Evolutionary conservation across 257 asterid genomes (phyloP).

Genomic region (Hygrophila difformis): DNA sequence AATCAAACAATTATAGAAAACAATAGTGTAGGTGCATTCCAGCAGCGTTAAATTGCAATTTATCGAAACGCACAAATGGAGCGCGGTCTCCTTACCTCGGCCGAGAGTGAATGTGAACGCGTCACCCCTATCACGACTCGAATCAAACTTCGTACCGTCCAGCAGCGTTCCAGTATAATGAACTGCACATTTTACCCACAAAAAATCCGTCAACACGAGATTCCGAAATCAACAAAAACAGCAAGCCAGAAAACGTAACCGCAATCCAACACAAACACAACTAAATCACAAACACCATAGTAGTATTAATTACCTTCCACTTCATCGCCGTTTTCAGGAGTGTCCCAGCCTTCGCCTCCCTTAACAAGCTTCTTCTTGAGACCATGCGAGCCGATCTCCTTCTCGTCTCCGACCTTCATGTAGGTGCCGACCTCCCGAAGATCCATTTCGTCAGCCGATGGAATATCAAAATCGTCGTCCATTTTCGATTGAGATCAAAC

Average conservation of each 20-base stretch:
- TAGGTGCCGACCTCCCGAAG: background rate
- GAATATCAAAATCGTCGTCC: slow-evolving; percentile 20
- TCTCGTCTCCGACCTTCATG: slow-evolving; percentile 42
- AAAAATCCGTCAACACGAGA: background rate
- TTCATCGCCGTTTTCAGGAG: slow-evolving; percentile 39
- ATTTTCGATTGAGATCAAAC: slow-evolving; percentile 4
- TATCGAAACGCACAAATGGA: too few relatives aligned
- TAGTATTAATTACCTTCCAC: slow-evolving; percentile 28
- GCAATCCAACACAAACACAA: background rate
- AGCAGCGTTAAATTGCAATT: too few relatives aligned
- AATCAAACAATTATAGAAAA: background rate
- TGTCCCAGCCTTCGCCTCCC: slow-evolving; percentile 41
- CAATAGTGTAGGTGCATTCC: too few relatives aligned
- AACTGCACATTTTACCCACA: slow-evolving; percentile 14
- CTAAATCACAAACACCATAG: background rate
- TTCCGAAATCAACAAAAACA: background rate
- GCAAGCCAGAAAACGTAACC: background rate
- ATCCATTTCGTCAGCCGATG: background rate
- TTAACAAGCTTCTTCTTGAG: slow-evolving; percentile 45
- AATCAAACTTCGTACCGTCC: slow-evolving; percentile 43
- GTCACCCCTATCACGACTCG: slow-evolving; percentile 32
- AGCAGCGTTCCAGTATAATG: slow-evolving; percentile 41
- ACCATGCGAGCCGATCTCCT: slow-evolving; percentile 35
- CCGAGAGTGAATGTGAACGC: slow-evolving; percentile 40
- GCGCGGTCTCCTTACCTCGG: slow-evolving; percentile 26